These are phyloP conservation scores for Aphanomyces cochlioides DNA, from an alignment of 352 stramenopile genomes.

Conservation along the genomic window DNA sequence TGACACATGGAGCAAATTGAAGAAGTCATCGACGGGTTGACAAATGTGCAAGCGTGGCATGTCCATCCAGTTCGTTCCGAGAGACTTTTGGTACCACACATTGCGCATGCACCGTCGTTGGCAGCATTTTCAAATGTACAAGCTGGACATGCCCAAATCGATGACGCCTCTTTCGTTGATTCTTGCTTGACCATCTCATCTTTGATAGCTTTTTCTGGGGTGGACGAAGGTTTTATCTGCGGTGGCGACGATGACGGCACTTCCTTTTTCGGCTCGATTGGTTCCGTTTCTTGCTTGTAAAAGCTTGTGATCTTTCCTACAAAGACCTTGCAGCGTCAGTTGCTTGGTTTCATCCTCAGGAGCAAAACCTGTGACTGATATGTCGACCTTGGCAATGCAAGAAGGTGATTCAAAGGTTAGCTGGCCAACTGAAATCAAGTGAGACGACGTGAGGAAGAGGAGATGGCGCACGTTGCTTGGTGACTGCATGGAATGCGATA, in stretches of 20 bases:
- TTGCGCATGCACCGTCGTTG: background rate
- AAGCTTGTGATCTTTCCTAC: slow-evolving; percentile 70
- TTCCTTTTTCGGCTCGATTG: background rate
- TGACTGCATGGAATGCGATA: slow-evolving; percentile 74
- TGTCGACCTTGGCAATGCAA: slow-evolving; percentile 69
- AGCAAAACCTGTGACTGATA: slow-evolving; percentile 59
- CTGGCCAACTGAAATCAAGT: slow-evolving; percentile 49
- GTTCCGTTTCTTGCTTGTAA: slow-evolving; percentile 42
- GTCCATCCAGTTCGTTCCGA: background rate
- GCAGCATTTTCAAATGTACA: slow-evolving; percentile 17
- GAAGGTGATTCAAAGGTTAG: slow-evolving; percentile 72
- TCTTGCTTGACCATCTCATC: too few relatives aligned
- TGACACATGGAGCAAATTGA: slow-evolving; percentile 3
- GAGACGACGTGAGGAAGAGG: background rate
- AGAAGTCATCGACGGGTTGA: background rate
- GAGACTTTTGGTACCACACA: background rate
- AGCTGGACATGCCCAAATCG: background rate
- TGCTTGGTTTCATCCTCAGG: too few relatives aligned
- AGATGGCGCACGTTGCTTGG: slow-evolving; percentile 51
- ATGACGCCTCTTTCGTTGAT: too few relatives aligned
- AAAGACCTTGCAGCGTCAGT: background rate
- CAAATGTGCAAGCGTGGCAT: slow-evolving; percentile 13
- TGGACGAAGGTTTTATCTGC: background rate
- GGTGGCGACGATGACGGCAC: too few relatives aligned
- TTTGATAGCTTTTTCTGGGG: background rate